Evolutionary conservation across 2,329 filamentous ascomycete species (phyloP).

Genomic region (Cadophora gregata): DNA sequence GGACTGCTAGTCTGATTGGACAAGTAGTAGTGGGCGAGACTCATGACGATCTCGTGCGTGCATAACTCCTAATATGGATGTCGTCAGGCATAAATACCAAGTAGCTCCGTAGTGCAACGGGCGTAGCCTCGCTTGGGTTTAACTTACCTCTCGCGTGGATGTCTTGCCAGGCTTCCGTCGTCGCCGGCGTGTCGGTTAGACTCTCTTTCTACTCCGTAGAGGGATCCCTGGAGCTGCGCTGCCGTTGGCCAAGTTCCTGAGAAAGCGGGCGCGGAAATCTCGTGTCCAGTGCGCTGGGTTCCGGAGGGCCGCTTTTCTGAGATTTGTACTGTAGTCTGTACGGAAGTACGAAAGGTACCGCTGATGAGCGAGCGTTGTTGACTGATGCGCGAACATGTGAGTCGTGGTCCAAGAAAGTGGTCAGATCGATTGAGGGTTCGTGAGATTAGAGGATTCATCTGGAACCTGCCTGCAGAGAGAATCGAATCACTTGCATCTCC

Average conservation of each 20-base stretch:
- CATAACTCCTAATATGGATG: background rate
- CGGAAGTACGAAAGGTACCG: too few relatives aligned
- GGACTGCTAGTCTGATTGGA: background rate
- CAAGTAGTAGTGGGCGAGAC: background rate
- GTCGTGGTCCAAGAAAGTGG: background rate
- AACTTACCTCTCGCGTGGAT: slow-evolving; percentile 17
- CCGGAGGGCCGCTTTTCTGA: slow-evolving; percentile 1
- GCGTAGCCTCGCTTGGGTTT: background rate
- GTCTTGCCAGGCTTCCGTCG: slow-evolving; percentile 16
- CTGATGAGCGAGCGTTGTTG: background rate
- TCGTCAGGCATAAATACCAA: slow-evolving; percentile 2
- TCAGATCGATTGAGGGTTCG: background rate
- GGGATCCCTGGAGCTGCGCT: background rate
- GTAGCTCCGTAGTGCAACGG: slow-evolving; percentile 11
- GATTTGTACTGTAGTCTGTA: too few relatives aligned
- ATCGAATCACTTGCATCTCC: background rate
- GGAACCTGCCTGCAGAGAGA: background rate
- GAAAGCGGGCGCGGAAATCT: slow-evolving; percentile 6
- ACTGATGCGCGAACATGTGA: background rate
- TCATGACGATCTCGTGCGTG: slow-evolving; percentile 3
- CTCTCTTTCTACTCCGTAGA: slow-evolving; percentile 9
- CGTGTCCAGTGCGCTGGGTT: slow-evolving; percentile 30
- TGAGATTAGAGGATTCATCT: background rate
- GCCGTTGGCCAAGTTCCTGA: slow-evolving; percentile 20
- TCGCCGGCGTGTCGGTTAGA: slow-evolving; percentile 18